These are phyloP conservation scores for Physcomitrium patens DNA, from an alignment of 225 moss, liverwort and hornwort genomes.

Conservation along the genomic window DNA sequence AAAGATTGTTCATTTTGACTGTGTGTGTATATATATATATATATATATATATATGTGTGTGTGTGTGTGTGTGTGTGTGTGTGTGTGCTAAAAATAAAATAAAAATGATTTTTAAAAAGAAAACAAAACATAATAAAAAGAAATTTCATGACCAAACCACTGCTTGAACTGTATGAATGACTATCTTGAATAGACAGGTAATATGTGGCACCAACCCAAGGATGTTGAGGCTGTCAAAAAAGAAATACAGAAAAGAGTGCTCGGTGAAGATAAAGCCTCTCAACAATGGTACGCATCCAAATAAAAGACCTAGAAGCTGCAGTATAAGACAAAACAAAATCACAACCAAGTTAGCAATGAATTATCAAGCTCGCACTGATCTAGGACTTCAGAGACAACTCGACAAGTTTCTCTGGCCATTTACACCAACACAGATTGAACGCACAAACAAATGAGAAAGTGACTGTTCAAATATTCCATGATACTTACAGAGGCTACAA, in stretches of 20 bases:
- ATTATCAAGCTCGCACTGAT: constrained; percentile 4
- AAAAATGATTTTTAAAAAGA: too few relatives aligned
- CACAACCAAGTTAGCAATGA: background rate
- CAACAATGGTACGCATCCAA: constrained; percentile 61
- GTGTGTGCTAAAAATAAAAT: too few relatives aligned
- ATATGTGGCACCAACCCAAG: constrained; percentile 65
- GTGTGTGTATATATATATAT: too few relatives aligned
- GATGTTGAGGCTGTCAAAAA: constrained; percentile 85
- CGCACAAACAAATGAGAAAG: background rate
- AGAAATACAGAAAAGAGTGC: constrained; percentile 72
- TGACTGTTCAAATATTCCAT: background rate
- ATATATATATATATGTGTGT: too few relatives aligned
- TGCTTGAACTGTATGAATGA: background rate
- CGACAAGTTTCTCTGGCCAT: background rate
- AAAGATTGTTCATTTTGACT: background rate
- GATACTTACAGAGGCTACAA: constrained; percentile 86
- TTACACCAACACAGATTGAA: background rate
- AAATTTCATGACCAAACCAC: background rate
- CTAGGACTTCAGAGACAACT: constrained; percentile 1
- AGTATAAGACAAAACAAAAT: background rate
- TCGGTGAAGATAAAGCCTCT: constrained; percentile 62
- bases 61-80: too few relatives aligned
- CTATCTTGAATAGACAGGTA: background rate
- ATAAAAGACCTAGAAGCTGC: constrained; percentile 62
- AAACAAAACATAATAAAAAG: too few relatives aligned